A percentile compares a stretch with the other conserved stretches of the same genome.
These are phyloP conservation scores for Narthecium ossifragum DNA, from an alignment of 106 monocot species.

Conservation along the genomic window DNA sequence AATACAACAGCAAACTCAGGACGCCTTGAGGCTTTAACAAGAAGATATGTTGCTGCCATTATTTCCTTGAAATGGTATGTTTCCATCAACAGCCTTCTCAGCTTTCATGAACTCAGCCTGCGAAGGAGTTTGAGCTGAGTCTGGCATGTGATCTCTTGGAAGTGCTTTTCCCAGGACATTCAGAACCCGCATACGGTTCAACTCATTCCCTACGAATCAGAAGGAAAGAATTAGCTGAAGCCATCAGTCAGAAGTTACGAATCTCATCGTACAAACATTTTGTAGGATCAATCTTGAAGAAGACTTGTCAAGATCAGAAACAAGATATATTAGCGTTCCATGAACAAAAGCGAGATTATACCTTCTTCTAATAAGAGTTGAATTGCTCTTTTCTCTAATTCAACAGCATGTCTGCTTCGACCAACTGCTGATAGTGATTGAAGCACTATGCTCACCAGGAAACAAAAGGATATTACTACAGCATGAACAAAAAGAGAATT, in stretches of 20 bases:
- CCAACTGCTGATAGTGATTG: conserved; percentile 50
- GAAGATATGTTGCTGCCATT: too few relatives aligned
- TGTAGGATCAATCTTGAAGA: too few relatives aligned
- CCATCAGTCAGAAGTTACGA: too few relatives aligned
- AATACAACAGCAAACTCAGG: too few relatives aligned
- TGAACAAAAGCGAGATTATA: too few relatives aligned
- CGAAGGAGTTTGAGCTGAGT: conserved; percentile 9
- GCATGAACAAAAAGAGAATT: neutral
- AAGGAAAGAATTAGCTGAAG: too few relatives aligned
- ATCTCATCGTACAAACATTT: too few relatives aligned
- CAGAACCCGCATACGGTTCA: conserved; percentile 64
- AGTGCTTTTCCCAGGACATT: conserved; percentile 43
- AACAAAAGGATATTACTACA: neutral
- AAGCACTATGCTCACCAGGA: conserved; percentile 28
- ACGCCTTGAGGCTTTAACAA: too few relatives aligned
- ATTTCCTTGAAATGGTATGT: too few relatives aligned
- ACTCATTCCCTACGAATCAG: conserved; percentile 46
- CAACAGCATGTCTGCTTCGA: conserved; percentile 62
- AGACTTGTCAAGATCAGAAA: too few relatives aligned
- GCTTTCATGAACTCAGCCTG: neutral
- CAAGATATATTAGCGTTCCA: too few relatives aligned
- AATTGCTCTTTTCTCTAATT: conserved; percentile 76
- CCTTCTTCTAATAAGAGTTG: conserved; percentile 75
- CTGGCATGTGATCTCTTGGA: conserved; percentile 2
- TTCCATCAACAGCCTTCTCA: neutral